Base-by-base conservation (phyloP, 805 yeast genomes). In the Teunomyces aglyptinius region DNA sequence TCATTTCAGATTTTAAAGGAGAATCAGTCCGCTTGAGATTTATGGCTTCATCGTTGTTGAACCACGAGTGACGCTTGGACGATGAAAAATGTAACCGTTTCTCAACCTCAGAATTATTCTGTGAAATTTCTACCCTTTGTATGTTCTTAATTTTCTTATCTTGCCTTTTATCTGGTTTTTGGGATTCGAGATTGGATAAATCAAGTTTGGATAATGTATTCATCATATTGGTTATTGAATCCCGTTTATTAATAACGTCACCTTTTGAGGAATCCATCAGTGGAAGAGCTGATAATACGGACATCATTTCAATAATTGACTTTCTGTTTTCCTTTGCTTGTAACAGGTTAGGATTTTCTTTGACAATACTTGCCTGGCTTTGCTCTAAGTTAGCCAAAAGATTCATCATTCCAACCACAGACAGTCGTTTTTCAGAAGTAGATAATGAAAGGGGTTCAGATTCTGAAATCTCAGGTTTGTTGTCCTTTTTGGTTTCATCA, bases 221-320 rank as follows among this genome's bases (percentile, higher is more conserved):
- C 64, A 60, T 60, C 64, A 61, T 60, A 35, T 59, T 55, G 32
- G 51, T 55, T 7, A 63, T 55, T 3, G 65, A 61, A 24, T 55
- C 52, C 19, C 61, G 36, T 41, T 51, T 51, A 13, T 47, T 41
- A 27, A 41, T 48, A 3, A 39, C 34, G 26, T 38, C 48, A 10
- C 20, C 38, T 18, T 19, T 35, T 4, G 40, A 20, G 7, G 35
- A 3, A 7, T 24, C 19, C 3, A 44, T 12, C 7, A 28, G 20
- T 11, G 46, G 43, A 7, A 59, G 39, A 8, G 40, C 46, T 4
- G 61, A 61, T 33, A 68, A 49, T 0, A 62, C 53, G 3, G 54
- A 45, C 71, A 68, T 65, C 67, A 68, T 65, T 41, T 66, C 68
- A 27, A 54, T 51, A 2, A 66, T 59, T 1, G 71, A 65, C 33